Evolutionary conservation across 2,329 filamentous ascomycete species (phyloP), one percentile per base, ranked within the genome.

Genomic region (Sclerotinia trifoliorum): DNA sequence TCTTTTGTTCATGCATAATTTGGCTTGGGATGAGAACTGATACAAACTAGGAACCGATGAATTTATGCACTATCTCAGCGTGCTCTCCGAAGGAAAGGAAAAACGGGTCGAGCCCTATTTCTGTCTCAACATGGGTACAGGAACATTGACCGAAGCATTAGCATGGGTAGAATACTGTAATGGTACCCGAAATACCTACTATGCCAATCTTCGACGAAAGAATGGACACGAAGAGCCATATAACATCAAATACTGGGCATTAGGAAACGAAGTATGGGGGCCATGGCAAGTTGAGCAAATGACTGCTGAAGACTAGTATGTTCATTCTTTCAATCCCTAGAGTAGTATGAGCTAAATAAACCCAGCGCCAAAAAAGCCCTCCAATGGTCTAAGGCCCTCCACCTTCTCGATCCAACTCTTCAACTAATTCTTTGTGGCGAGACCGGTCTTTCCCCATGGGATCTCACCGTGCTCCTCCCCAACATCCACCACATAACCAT

Each of bases 91-190:
- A 8, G 87, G 90, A 74, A 74, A 74, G 39, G 80, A 83, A 13
- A 82, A 86, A 35, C 84, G 86, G 29, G 90, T 91, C 0, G 90
- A 94, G 81, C 92, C 92, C 5, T 95, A 93, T 77, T 83, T 95
- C 52, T 89, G 87, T 71, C 81, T 95, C 68, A 95, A 95, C 81
- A 89, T 95, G 78, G 92, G 91, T 68, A 95, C 92, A 2, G 91
- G 90, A 70, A 88, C 82, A 51, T 79, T 73, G 5, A 78, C 81
- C 69, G 80, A 82, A 78, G 85, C 82, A 2, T 83, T 94, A 44
- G 90, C 84, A 15, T 95, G 92, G 92, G 82, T 95, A 26, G 92
- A 95, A 77, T 95, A 95, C 81, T 95, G 92, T 82, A 95, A 95
- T 80, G 88, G 88, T 2, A 86, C 84, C n/a, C 83, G 84, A 67